Base-by-base conservation (phyloP, 2,329 filamentous ascomycete genomes). In the Fusarium pseudograminearum region DNA sequence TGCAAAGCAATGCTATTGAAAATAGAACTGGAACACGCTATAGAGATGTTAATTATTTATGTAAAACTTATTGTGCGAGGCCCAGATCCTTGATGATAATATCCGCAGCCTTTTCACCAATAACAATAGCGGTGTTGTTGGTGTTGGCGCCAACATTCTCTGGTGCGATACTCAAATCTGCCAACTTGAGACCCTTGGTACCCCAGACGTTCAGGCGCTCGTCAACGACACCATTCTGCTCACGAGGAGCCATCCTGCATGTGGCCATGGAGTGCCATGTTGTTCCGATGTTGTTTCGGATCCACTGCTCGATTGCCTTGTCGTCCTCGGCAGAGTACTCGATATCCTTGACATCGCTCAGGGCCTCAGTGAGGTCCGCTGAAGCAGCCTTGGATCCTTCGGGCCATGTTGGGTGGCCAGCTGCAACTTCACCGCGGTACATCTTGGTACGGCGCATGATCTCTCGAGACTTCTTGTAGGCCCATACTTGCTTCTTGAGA, bases 401-500 rank as follows among this genome's bases (percentile, higher is more conserved):
- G 0, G 80, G 72, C 70, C 86, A 87, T 15, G 76, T 73, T 2
- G 85, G 85, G 55, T 85, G 83, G 0, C 80, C 76, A 7, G 75
- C 65, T 6, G 78, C 75, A 4, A 83, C 38, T 70, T 86, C 82
- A 71, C 87, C 81, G 62, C 82, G 76, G 76, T 86, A 90, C 71
- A 85, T 82, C 3, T 81, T 76, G 71, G 87, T 86, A 7, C 88
- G 85, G 4, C 89, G 84, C 47, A 84, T 81, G 57, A 91, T 85
- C 74, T 90, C 88, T 3, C 90, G 86, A n/a, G 83, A 82, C 71
- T 85, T 86, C 77, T 91, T 91, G 80, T 91, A 91, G 1, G 81
- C 84, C 88, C 89, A 91, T 6, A 89, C 71, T 22, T 88, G 85
- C 71, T 86, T 88, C 76, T 87, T 86, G 38, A 90, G 48, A 72